Conservation (phyloP, 2,329 filamentous ascomycete species). For the Phyllosticta citribraziliensis region DNA sequence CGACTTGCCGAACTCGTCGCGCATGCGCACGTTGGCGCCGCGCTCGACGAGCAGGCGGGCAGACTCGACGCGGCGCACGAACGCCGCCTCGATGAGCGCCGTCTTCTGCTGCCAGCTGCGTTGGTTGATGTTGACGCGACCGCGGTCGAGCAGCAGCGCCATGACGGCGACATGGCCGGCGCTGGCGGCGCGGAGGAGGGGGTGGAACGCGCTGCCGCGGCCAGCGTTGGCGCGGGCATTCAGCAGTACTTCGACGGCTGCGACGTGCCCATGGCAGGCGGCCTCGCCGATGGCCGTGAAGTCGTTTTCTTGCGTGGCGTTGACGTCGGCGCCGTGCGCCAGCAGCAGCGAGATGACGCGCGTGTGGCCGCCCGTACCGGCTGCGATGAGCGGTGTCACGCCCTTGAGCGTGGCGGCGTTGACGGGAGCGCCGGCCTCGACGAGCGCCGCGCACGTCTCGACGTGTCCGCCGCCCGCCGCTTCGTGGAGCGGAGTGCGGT, state of each 20-base stretch:
- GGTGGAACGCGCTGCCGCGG: not conserved
- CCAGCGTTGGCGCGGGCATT: not conserved
- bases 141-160: not conserved
- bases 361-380: too few relatives aligned
- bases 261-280: not conserved
- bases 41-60: not conserved
- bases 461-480: not conserved
- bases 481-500: not conserved
- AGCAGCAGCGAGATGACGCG: not conserved
- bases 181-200: not conserved
- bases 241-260: not conserved
- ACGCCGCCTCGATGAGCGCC: not conserved
- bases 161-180: not conserved
- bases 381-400: not conserved
- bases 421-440: not conserved
- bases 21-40: not conserved
- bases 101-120: not conserved
- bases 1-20: not conserved
- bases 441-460: not conserved
- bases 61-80: not conserved
- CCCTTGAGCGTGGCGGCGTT: not conserved
- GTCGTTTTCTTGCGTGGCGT: not conserved
- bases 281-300: not conserved
- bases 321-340: not conserved
- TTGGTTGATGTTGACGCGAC: not conserved